These are phyloP conservation scores for Candida argentea DNA, from an alignment of 805 yeast species.

Conservation along the genomic window DNA sequence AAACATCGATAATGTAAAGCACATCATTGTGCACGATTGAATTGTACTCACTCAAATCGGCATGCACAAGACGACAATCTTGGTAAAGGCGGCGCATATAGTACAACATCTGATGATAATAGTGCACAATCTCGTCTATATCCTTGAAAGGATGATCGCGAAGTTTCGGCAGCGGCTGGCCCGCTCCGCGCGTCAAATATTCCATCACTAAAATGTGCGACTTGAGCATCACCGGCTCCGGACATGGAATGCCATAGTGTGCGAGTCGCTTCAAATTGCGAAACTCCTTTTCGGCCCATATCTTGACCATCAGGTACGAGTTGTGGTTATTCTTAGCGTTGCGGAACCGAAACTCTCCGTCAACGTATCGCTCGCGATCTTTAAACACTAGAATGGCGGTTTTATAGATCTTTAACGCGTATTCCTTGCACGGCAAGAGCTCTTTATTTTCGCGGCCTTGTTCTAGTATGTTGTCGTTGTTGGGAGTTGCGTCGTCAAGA, in stretches of 20 bases:
- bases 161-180: conserved; percentile 85
- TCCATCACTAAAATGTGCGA: conserved; percentile 94
- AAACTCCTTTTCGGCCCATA: conserved; percentile 98
- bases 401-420: conserved; percentile 89
- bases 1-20: conserved; percentile 87
- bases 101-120: conserved; percentile 70
- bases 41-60: conserved; percentile 93
- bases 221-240: conserved; percentile 82
- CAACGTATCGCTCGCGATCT: conserved; percentile 91
- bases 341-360: conserved; percentile 90
- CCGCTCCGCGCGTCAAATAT: conserved; percentile 66
- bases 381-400: conserved; percentile 95
- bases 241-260: conserved; percentile 78
- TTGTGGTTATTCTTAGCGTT: conserved; percentile 78
- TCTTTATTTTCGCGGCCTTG: too few species aligned
- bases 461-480: too few species aligned
- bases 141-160: conserved; percentile 72
- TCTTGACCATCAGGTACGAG: conserved; percentile 93
- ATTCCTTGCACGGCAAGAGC: conserved; percentile 47
- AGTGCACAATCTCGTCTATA: conserved; percentile 52
- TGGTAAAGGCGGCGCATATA: conserved; percentile 84
- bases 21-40: conserved; percentile 72
- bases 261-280: conserved; percentile 80
- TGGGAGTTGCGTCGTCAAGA: too few species aligned
- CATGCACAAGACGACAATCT: conserved; percentile 86